A percentile compares a stretch with the other conserved stretches of the same genome.
phyloP scores from a whole-genome alignment of 2,329 filamentous ascomycete species.

The Diaporthe caulivora region DNA sequence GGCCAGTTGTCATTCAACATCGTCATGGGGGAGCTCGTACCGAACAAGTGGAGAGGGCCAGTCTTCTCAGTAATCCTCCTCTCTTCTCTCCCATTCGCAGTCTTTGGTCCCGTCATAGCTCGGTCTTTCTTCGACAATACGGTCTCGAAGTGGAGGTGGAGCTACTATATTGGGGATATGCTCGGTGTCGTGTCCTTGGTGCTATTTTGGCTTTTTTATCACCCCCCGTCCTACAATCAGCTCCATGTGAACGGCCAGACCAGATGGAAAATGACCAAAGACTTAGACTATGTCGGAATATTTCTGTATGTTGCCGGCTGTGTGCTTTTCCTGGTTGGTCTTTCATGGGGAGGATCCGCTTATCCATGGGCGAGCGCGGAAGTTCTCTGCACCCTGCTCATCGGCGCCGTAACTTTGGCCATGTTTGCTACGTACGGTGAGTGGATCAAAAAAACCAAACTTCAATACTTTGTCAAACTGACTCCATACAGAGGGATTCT shows the following conservation, averaged over 20 bases:
- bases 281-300: slow-evolving; percentile 61
- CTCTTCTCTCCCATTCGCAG: slow-evolving; percentile 54
- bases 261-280: slow-evolving; percentile 52
- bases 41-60: slow-evolving; percentile 55
- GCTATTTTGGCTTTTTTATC: slow-evolving; percentile 59
- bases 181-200: slow-evolving; percentile 47
- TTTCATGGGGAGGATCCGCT: slow-evolving; percentile 56
- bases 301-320: slow-evolving; percentile 19
- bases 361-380: slow-evolving; percentile 58
- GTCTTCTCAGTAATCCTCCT: slow-evolving; percentile 54
- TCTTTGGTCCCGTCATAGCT: slow-evolving; percentile 61
- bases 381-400: slow-evolving; percentile 52
- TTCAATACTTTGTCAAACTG: background rate
- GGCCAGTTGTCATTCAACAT: slow-evolving; percentile 57
- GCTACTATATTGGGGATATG: slow-evolving; percentile 7
- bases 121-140: slow-evolving; percentile 43
- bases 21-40: slow-evolving; percentile 57
- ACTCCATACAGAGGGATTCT: slow-evolving; percentile 49
- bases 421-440: slow-evolving; percentile 45
- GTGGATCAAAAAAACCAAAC: slow-evolving; percentile 48
- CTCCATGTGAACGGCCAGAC: slow-evolving; percentile 54
- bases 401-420: slow-evolving; percentile 52
- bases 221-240: slow-evolving; percentile 59
- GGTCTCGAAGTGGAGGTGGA: slow-evolving; percentile 5
- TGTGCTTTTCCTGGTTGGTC: slow-evolving; percentile 48